Evolutionary conservation across 805 yeast genomes (phyloP).

Genomic region (Gaillardinia entomophila): DNA sequence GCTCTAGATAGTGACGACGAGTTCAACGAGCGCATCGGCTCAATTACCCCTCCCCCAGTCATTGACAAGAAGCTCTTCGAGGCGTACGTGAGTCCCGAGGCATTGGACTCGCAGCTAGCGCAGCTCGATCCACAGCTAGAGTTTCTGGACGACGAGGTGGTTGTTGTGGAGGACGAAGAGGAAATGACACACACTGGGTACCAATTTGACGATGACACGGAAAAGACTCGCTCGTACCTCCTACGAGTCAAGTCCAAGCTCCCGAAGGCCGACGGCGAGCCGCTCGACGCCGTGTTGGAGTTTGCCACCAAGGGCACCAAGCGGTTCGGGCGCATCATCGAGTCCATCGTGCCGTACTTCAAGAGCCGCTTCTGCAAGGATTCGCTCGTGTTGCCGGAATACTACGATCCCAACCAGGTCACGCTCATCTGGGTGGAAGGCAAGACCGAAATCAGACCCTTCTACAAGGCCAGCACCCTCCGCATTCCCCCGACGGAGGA

Average conservation of each 20-base stretch:
- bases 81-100: neutral
- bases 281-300: conserved; percentile 2
- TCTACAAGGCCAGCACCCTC: conserved; percentile 35
- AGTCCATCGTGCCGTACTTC: conserved; percentile 11
- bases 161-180: conserved; percentile 6
- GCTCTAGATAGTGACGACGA: neutral
- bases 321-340: conserved; percentile 16
- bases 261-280: conserved; percentile 3
- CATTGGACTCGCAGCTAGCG: neutral
- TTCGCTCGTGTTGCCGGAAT: conserved; percentile 4
- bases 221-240: conserved; percentile 22
- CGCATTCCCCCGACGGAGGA: conserved; percentile 17
- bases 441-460: conserved; percentile 28
- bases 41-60: conserved; percentile 7
- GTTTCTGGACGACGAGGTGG: conserved; percentile 2
- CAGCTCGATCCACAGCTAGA: neutral
- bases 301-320: conserved; percentile 23
- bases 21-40: neutral
- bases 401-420: conserved; percentile 7
- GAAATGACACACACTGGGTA: conserved; percentile 12
- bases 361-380: neutral
- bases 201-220: conserved; percentile 16
- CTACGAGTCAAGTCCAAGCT: conserved; percentile 24
- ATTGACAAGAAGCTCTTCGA: conserved; percentile 1
- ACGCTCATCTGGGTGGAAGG: conserved; percentile 37